Evolutionary conservation across 2,329 filamentous ascomycete species (phyloP).

Genomic region (Decorospora gaudefroyi): DNA sequence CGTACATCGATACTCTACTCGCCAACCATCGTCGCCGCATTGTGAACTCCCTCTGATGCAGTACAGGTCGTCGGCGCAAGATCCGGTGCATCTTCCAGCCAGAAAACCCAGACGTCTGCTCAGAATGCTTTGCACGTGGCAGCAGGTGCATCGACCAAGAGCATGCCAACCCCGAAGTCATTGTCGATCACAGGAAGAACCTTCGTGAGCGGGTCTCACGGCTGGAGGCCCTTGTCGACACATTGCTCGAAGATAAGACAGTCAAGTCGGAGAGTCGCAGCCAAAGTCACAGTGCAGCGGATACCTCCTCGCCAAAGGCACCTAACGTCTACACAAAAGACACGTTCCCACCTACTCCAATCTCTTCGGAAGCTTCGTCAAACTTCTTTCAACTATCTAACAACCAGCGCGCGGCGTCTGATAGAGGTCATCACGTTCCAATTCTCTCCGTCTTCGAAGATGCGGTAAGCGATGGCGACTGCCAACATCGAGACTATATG

Average conservation of each 20-base stretch:
- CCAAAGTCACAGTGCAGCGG: conserved; percentile 29
- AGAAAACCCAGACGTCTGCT: conserved; percentile 50
- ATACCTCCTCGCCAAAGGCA: conserved; percentile 37
- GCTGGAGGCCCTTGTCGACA: conserved; percentile 49
- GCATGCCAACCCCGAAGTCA: conserved; percentile 46
- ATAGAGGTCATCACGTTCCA: conserved; percentile 43
- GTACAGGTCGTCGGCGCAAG: conserved; percentile 55
- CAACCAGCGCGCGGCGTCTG: conserved; percentile 30
- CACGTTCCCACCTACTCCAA: conserved; percentile 39
- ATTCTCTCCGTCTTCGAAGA: conserved; percentile 49
- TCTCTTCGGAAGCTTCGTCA: conserved; percentile 40
- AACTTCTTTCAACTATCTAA: conserved; percentile 24
- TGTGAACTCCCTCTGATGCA: conserved; percentile 27
- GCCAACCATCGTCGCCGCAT: background rate
- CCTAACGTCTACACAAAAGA: conserved; percentile 31
- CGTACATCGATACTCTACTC: conserved; percentile 2
- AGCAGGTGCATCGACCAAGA: conserved; percentile 55
- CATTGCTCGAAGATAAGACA: conserved; percentile 44
- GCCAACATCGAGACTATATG: background rate
- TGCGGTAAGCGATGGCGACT: conserved; percentile 41
- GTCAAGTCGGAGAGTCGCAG: conserved; percentile 37
- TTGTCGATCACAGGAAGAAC: conserved; percentile 51
- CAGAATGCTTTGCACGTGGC: conserved; percentile 53
- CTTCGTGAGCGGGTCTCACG: conserved; percentile 51
- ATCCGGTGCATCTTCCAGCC: conserved; percentile 54